Evolutionary conservation across 2,329 filamentous ascomycete species (phyloP).

Genomic region (Phaeophleospora eucalypticola): DNA sequence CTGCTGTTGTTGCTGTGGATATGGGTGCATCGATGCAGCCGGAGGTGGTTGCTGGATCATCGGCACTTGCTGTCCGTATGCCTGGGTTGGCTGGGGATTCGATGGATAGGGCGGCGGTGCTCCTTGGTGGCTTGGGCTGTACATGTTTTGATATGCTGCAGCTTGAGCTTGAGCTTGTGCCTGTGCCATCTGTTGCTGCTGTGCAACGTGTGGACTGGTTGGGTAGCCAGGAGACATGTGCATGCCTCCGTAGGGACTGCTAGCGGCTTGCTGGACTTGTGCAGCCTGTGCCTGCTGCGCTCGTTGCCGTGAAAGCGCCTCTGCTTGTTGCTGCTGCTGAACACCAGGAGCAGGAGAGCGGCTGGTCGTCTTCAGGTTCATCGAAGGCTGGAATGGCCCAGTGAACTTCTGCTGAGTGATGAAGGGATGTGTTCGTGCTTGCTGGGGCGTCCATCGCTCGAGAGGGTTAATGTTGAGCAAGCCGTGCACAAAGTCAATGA

Average conservation of each 20-base stretch:
- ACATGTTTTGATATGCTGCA: conserved; percentile 72
- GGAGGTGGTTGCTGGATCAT: conserved; percentile 58
- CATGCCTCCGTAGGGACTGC: conserved; percentile 16
- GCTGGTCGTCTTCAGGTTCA: conserved; percentile 89
- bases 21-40: conserved; percentile 30
- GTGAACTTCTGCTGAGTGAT: conserved; percentile 98
- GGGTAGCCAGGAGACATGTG: conserved; percentile 39
- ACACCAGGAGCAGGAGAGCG: conserved; percentile 88
- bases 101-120: conserved; percentile 76
- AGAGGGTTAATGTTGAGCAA: conserved; percentile 91
- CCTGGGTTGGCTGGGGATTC: conserved; percentile 51
- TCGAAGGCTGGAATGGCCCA: conserved; percentile 90
- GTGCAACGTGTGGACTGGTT: conserved; percentile 32
- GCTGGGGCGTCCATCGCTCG: conserved; percentile 95
- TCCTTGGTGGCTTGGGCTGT: conserved; percentile 61
- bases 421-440: conserved; percentile 95
- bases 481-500: conserved; percentile 96
- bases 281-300: conserved; percentile 54
- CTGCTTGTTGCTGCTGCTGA: conserved; percentile 92
- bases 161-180: conserved; percentile 43
- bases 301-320: conserved; percentile 88
- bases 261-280: conserved; percentile 38
- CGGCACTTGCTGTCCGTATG: conserved; percentile 68
- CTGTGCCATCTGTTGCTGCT: conserved; percentile 11
- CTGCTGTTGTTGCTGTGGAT: conserved; percentile 50